phyloP scores from a whole-genome alignment of 257 asterid genomes.

The Salvia splendens region DNA sequence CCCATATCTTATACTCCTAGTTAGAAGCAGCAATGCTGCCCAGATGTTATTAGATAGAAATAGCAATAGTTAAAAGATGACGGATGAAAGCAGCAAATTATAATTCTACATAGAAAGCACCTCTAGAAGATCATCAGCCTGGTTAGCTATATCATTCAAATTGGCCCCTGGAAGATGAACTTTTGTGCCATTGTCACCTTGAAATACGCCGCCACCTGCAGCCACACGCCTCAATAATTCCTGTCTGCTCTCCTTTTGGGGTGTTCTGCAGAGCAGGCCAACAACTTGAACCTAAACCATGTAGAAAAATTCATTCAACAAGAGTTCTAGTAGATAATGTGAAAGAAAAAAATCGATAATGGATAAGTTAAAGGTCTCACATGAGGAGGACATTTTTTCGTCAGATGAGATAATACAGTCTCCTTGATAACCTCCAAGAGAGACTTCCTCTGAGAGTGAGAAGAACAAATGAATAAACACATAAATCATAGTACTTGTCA shows the following conservation, averaged over 20 bases:
- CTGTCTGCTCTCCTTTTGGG: constrained; percentile 85
- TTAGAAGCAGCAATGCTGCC: neutral
- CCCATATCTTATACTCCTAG: constrained; percentile 1
- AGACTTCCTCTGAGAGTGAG: constrained; percentile 64
- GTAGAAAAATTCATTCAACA: constrained; percentile 28
- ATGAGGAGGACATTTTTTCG: constrained; percentile 89
- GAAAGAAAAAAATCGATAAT: constrained; percentile 15
- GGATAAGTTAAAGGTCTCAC: constrained; percentile 51
- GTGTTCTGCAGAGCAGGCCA: constrained; percentile 95
- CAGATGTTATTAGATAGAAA: constrained; percentile 7
- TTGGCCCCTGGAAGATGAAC: constrained; percentile 98
- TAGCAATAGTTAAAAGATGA: constrained; percentile 14
- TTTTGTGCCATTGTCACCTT: constrained; percentile 76
- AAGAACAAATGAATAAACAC: constrained; percentile 30
- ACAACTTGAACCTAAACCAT: constrained; percentile 83
- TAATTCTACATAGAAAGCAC: constrained; percentile 34
- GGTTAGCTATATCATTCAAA: constrained; percentile 87
- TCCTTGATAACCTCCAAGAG: constrained; percentile 96
- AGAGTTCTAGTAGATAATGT: constrained; percentile 27
- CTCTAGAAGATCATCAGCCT: constrained; percentile 98
- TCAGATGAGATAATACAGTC: constrained; percentile 92
- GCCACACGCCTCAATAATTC: constrained; percentile 94
- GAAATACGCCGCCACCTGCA: constrained; percentile 92
- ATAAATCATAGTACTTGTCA: constrained; percentile 23
- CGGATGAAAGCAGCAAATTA: neutral